Conservation (phyloP, 1,139 yeast genomes). For the Candida sp. region DNA sequence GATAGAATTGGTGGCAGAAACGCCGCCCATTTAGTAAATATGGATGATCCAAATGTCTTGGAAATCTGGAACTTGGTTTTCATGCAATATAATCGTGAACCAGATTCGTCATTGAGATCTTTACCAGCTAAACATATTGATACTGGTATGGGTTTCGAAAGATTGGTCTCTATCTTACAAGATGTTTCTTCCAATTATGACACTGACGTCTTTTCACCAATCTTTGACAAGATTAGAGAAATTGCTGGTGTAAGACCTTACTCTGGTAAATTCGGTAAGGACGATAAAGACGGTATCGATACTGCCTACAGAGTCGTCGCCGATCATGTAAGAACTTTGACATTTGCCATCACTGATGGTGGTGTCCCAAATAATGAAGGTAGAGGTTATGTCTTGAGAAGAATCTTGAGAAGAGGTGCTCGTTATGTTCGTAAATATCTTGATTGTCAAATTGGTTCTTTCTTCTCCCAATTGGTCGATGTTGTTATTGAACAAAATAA, state of each 20-base stretch:
- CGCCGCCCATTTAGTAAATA: conserved; percentile 84
- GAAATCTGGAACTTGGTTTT: conserved; percentile 98
- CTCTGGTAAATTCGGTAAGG: conserved; percentile 88
- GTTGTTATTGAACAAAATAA: conserved; percentile 86
- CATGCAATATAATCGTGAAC: conserved; percentile 93
- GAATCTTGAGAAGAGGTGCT: conserved; percentile 97
- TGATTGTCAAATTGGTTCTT: conserved; percentile 92
- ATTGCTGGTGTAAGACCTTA: conserved; percentile 92
- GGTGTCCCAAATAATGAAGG: conserved; percentile 99
- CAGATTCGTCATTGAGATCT: conserved; percentile 74
- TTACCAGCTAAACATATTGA: conserved; percentile 95
- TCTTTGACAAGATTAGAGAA: conserved; percentile 82
- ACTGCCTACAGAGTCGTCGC: conserved; percentile 98
- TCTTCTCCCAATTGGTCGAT: conserved; percentile 90
- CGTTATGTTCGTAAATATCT: conserved; percentile 95
- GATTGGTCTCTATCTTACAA: conserved; percentile 92
- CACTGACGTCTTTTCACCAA: conserved; percentile 92
- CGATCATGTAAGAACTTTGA: conserved; percentile 95
- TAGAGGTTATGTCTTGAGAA: conserved; percentile 95
- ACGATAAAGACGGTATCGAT: conserved; percentile 91
- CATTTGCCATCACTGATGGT: conserved; percentile 96
- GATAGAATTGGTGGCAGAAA: conserved; percentile 98
- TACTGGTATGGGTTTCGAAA: conserved; percentile 98
- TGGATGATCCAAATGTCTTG: conserved; percentile 96
- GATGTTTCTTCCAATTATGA: conserved; percentile 91